Conservation (phyloP, 2,329 filamentous ascomycete genomes). For the Aureobasidium uvarum region DNA sequence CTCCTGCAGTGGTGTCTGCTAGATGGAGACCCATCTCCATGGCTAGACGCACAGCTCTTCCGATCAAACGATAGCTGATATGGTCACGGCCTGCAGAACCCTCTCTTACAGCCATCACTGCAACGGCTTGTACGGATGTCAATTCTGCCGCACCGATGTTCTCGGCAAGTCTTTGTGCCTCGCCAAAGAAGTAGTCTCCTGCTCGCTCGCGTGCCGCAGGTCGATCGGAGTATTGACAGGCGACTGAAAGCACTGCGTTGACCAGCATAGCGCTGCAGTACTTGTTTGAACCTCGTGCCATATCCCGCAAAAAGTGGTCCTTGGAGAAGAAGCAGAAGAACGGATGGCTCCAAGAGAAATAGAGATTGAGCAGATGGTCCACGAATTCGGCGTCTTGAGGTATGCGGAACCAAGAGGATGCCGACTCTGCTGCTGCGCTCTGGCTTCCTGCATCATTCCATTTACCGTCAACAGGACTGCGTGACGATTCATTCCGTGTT, state of each 20-base stretch:
- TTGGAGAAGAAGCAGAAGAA: constrained; percentile 71
- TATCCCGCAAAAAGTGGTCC: constrained; percentile 67
- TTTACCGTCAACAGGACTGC: constrained; percentile 3
- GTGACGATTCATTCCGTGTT: not conserved
- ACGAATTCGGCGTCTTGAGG: constrained; percentile 40
- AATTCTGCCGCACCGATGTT: constrained; percentile 59
- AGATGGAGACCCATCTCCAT: constrained; percentile 69
- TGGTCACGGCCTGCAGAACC: constrained; percentile 67
- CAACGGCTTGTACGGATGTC: constrained; percentile 71
- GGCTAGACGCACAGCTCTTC: constrained; percentile 68
- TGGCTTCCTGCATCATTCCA: constrained; percentile 10
- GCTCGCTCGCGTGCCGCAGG: constrained; percentile 64
- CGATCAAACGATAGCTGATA: constrained; percentile 69
- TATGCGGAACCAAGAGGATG: constrained; percentile 35
- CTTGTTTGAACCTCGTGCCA: constrained; percentile 57
- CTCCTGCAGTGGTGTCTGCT: constrained; percentile 37
- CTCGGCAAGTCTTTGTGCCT: constrained; percentile 61
- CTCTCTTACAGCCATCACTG: constrained; percentile 73
- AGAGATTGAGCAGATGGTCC: constrained; percentile 39
- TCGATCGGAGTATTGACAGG: constrained; percentile 55
- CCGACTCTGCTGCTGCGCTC: constrained; percentile 3
- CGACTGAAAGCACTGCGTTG: constrained; percentile 39
- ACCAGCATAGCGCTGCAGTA: constrained; percentile 60
- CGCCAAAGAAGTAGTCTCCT: constrained; percentile 72
- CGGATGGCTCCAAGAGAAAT: constrained; percentile 63